Evolutionary conservation across 2,329 filamentous ascomycete genomes (phyloP).

Genomic region (Leptographium flavum): DNA sequence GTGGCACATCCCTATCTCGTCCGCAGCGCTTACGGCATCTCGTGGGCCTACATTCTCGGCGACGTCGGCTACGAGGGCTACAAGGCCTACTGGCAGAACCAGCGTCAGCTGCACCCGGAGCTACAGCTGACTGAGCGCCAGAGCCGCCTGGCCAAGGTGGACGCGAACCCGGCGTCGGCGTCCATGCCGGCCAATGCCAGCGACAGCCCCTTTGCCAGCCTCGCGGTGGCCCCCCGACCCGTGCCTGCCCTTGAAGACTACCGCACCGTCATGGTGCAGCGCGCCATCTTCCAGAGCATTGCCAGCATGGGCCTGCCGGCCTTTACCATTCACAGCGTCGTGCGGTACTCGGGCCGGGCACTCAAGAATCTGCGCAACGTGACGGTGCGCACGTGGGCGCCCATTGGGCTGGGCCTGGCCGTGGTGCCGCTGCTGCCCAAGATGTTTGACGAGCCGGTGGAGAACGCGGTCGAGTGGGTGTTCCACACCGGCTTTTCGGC

Average conservation of each 20-base stretch:
- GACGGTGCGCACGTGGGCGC: conserved; percentile 67
- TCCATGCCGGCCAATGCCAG: conserved; percentile 9
- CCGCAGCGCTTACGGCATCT: conserved; percentile 72
- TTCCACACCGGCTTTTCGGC: conserved; percentile 72
- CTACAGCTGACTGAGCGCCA: conserved; percentile 36
- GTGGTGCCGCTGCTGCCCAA: conserved; percentile 73
- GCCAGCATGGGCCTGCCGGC: conserved; percentile 91
- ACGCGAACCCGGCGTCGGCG: conserved; percentile 4
- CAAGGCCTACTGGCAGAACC: conserved; percentile 84
- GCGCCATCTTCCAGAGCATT: conserved; percentile 78
- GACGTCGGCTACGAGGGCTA: conserved; percentile 91
- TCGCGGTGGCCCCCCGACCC: conserved; percentile 22
- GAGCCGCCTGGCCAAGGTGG: conserved; percentile 32
- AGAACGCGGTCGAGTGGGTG: conserved; percentile 76
- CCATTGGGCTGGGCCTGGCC: conserved; percentile 69
- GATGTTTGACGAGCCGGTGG: conserved; percentile 84
- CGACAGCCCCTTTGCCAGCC: too few species aligned
- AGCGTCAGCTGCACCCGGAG: conserved; percentile 56
- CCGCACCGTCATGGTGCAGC: conserved; percentile 76
- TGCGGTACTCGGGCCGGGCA: conserved; percentile 76
- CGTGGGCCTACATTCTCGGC: conserved; percentile 82
- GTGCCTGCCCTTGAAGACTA: conserved; percentile 75
- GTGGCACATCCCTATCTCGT: conserved; percentile 78
- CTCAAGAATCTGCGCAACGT: conserved; percentile 70
- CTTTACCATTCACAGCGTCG: conserved; percentile 86